Evolutionary conservation across 2,329 filamentous ascomycete genomes (phyloP).

Genomic region (Stagonosporopsis vannaccii): DNA sequence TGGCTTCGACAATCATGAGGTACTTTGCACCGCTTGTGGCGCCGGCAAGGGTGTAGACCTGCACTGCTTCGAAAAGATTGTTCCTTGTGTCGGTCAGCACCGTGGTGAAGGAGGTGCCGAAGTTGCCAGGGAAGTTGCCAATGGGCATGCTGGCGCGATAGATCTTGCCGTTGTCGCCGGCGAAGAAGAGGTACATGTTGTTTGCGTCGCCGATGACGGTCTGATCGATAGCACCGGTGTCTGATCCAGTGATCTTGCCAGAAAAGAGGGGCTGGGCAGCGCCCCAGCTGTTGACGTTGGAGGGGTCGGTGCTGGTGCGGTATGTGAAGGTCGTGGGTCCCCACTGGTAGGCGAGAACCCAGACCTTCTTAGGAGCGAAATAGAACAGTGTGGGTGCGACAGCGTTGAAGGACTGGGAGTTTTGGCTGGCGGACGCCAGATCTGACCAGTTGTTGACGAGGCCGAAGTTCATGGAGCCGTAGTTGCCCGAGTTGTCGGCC

Average conservation of each 20-base stretch:
- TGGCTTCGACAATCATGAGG: constrained; percentile 73
- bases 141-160: constrained; percentile 71
- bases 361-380: constrained; percentile 67
- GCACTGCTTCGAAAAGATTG: constrained; percentile 71
- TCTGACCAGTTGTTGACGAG: constrained; percentile 62
- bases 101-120: constrained; percentile 60
- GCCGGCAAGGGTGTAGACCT: constrained; percentile 68
- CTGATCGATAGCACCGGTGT: constrained; percentile 68
- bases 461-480: constrained; percentile 67
- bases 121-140: constrained; percentile 66
- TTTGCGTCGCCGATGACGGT: constrained; percentile 67
- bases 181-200: constrained; percentile 73
- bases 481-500: constrained; percentile 54
- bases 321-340: constrained; percentile 67
- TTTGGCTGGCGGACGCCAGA: constrained; percentile 63
- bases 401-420: constrained; percentile 53
- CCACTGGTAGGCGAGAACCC: constrained; percentile 74
- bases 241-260: constrained; percentile 60
- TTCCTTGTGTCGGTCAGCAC: constrained; percentile 62
- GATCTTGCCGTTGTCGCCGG: constrained; percentile 71
- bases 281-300: constrained; percentile 65
- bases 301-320: constrained; percentile 65
- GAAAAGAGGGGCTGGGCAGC: constrained; percentile 62
- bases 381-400: constrained; percentile 70
- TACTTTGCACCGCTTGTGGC: constrained; percentile 53